Evolutionary conservation across 257 asterid species (phyloP).

Genomic region (Penstemon davidsonii): DNA sequence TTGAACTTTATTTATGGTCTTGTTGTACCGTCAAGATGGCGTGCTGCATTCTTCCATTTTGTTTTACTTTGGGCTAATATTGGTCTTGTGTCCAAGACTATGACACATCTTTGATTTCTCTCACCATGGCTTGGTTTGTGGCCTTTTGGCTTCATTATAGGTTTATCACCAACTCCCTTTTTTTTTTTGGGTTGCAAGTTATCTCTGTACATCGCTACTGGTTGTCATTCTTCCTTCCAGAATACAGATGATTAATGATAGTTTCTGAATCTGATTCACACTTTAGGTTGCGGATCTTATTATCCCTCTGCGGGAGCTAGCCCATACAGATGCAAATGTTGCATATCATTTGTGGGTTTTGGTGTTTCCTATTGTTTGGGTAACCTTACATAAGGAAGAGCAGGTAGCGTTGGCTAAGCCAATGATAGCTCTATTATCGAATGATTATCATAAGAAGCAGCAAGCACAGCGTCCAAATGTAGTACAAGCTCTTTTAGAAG

Average conservation of each 20-base stretch:
- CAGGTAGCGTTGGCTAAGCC: slow-evolving; percentile 97
- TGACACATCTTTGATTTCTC: slow-evolving; percentile 9
- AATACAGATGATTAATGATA: slow-evolving; percentile 19
- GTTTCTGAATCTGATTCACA: slow-evolving; percentile 13
- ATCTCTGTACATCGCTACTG: slow-evolving; percentile 1
- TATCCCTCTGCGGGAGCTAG: slow-evolving; percentile 90
- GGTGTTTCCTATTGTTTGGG: slow-evolving; percentile 99
- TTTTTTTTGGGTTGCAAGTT: slow-evolving; percentile 8
- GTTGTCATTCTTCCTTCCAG: slow-evolving; percentile 19
- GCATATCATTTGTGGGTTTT: slow-evolving; percentile 97
- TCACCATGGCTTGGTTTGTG: slow-evolving; percentile 5
- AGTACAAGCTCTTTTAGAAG: slow-evolving; percentile 98
- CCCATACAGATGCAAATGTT: slow-evolving; percentile 91
- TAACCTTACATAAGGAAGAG: slow-evolving; percentile 93
- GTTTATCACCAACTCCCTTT: background rate
- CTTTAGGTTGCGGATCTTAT: slow-evolving; percentile 88
- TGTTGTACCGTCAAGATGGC: slow-evolving; percentile 3
- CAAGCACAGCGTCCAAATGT: slow-evolving; percentile 92
- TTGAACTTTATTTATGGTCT: slow-evolving; percentile 17
- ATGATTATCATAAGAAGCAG: slow-evolving; percentile 98
- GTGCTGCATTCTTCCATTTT: slow-evolving; percentile 11
- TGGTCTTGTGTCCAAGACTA: background rate
- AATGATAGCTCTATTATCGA: slow-evolving; percentile 86
- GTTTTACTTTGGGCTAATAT: slow-evolving; percentile 8
- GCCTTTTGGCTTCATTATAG: slow-evolving; percentile 14